Conservation (phyloP, 805 yeast genomes). For the Sugiyamaella americana region DNA sequence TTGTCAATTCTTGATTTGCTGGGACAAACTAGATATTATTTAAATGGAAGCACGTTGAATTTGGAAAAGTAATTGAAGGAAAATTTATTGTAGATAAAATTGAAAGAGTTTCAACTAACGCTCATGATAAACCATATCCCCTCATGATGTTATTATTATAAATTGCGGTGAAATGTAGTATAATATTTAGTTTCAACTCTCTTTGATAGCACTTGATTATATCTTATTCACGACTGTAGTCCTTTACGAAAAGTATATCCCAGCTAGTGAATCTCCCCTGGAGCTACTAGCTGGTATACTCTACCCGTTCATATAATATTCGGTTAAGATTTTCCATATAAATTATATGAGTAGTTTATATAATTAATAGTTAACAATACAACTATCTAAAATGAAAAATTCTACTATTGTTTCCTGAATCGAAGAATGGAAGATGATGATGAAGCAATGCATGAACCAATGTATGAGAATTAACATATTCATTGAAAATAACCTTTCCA, state of each 20-base stretch:
- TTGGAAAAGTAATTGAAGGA: slow-evolving; percentile 45
- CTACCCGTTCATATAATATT: too few species aligned
- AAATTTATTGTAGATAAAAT: slow-evolving; percentile 25
- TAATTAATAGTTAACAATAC: too few species aligned
- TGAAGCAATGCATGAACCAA: too few species aligned
- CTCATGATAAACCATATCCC: slow-evolving; percentile 29
- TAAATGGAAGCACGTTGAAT: slow-evolving; percentile 45
- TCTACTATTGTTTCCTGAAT: too few species aligned
- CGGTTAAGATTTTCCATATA: too few species aligned
- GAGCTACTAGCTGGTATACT: too few species aligned
- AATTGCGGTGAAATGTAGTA: slow-evolving; percentile 36
- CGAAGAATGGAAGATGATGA: too few species aligned
- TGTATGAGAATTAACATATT: too few species aligned
- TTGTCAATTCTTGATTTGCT: slow-evolving; percentile 50
- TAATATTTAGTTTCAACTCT: too few species aligned
- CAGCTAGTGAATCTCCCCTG: not conserved
- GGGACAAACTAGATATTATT: slow-evolving; percentile 33
- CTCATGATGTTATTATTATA: slow-evolving; percentile 27
- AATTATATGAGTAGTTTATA: too few species aligned
- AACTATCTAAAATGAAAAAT: too few species aligned
- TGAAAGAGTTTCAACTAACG: slow-evolving; percentile 29
- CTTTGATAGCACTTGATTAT: not conserved
- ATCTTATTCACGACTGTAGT: not conserved
- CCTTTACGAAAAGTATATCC: not conserved
- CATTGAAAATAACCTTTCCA: too few species aligned